Percentiles rank a stretch among this genome's conserved stretches.
phyloP scores from a whole-genome alignment of 768 basidiomycete genomes.

The Coprinellus aureogranulatus region DNA sequence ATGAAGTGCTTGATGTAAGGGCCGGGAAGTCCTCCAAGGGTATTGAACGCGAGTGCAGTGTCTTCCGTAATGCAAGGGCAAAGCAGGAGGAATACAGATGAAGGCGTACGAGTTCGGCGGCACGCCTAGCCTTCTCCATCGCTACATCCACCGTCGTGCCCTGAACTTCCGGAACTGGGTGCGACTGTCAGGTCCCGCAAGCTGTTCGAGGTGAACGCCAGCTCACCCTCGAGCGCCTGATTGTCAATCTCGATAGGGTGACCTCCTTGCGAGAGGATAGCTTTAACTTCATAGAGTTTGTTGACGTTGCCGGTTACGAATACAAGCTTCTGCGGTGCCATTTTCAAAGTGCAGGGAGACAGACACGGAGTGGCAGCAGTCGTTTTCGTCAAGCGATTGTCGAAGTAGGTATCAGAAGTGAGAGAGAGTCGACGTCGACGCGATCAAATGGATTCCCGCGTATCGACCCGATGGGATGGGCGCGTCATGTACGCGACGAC shows the following conservation, averaged over 20 bases:
- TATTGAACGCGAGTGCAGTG: constrained; percentile 89
- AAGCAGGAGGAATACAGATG: too few relatives aligned
- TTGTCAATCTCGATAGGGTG: constrained; percentile 76
- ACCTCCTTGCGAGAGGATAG: constrained; percentile 66
- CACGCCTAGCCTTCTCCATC: constrained; percentile 77
- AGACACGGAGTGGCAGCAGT: too few relatives aligned
- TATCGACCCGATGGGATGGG: too few relatives aligned
- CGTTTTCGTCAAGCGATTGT: too few relatives aligned
- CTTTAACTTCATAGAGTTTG: constrained; percentile 85
- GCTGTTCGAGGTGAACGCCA: constrained; percentile 6
- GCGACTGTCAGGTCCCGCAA: neutral
- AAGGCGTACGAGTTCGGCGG: constrained; percentile 70
- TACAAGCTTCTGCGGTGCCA: too few relatives aligned
- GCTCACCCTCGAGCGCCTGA: constrained; percentile 76
- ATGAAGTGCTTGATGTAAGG: constrained; percentile 98
- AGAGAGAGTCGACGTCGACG: too few relatives aligned
- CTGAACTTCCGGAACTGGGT: constrained; percentile 87
- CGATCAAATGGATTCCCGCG: too few relatives aligned
- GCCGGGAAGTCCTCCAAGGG: constrained; percentile 90
- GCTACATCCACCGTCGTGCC: constrained; percentile 92
- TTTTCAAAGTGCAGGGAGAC: too few relatives aligned
- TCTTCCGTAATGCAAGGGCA: constrained; percentile 79
- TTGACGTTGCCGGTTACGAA: constrained; percentile 95
- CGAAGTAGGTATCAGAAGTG: too few relatives aligned
- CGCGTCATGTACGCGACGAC: too few relatives aligned